phyloP scores from a whole-genome alignment of 2,329 filamentous ascomycete genomes.

The Purpureocillium takamizusanense region DNA sequence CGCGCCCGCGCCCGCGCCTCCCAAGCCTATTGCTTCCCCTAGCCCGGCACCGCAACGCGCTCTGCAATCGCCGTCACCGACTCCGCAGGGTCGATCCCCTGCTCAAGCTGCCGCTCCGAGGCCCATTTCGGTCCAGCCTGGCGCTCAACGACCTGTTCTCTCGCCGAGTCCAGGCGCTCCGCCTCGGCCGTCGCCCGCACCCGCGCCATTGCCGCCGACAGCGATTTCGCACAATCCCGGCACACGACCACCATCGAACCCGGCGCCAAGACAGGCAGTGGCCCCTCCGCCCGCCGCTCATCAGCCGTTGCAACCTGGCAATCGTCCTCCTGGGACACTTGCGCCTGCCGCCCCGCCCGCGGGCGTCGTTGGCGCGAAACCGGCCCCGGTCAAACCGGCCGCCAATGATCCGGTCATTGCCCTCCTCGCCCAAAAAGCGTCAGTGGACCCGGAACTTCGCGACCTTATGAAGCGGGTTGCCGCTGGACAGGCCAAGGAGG shows the following conservation, averaged over 20 bases:
- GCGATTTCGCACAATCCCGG: constrained; percentile 11
- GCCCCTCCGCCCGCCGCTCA: constrained; percentile 8
- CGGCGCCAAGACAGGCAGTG: constrained; percentile 9
- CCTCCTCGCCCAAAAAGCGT: constrained; percentile 66
- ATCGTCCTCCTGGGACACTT: constrained; percentile 18
- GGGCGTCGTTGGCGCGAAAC: not conserved
- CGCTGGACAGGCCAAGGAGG: constrained; percentile 59
- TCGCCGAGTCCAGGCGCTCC: constrained; percentile 3
- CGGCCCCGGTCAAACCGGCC: constrained; percentile 14
- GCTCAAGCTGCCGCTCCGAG: constrained; percentile 1
- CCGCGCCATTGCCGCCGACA: constrained; percentile 10
- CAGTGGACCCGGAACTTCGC: constrained; percentile 62
- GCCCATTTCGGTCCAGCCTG: no score
- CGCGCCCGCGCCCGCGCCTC: constrained; percentile 1
- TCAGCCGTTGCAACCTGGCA: constrained; percentile 10
- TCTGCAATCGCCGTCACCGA: constrained; percentile 3
- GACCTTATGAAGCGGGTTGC: constrained; percentile 79
- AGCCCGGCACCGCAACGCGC: constrained; percentile 5
- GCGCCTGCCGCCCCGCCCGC: constrained; percentile 8
- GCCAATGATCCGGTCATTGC: constrained; percentile 70
- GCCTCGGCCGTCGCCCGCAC: constrained; percentile 3
- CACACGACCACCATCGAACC: constrained; percentile 12
- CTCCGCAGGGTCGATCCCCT: constrained; percentile 6
- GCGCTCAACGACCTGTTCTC: no score
- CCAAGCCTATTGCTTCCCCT: constrained; percentile 9